phyloP scores from a whole-genome alignment of 805 yeast genomes.

The Zygoascus tannicola region DNA sequence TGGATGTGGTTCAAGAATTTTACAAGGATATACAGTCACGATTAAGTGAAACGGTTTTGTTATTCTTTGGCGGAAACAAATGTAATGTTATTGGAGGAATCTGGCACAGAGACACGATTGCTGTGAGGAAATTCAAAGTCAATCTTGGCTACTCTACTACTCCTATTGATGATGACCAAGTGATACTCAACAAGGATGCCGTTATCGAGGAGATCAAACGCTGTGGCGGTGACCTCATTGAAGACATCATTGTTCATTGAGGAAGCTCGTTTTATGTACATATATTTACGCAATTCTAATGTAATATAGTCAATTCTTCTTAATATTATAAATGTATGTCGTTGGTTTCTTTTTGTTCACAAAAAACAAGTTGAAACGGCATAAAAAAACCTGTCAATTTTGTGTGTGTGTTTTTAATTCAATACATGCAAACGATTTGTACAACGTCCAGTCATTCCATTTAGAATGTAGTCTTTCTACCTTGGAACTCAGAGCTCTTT shows the following conservation, averaged over 20 bases:
- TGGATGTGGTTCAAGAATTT: constrained; percentile 55
- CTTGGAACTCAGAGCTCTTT: constrained; percentile 49
- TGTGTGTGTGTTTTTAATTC: no score
- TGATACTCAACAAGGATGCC: constrained; percentile 60
- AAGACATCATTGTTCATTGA: constrained; percentile 12
- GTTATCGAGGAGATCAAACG: constrained; percentile 57
- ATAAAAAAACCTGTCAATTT: no score
- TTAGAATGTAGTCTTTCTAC: constrained; percentile 38
- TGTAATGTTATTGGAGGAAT: constrained; percentile 64
- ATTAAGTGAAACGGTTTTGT: constrained; percentile 58
- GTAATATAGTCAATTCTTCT: not conserved
- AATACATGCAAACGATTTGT: no score
- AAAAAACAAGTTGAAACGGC: no score
- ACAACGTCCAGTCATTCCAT: no score
- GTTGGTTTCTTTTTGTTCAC: no score
- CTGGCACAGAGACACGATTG: constrained; percentile 57
- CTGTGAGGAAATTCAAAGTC: constrained; percentile 64
- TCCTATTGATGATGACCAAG: constrained; percentile 45
- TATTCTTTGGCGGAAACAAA: constrained; percentile 43
- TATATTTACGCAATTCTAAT: no score
- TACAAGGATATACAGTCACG: constrained; percentile 51
- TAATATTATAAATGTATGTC: no score
- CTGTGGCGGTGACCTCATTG: constrained; percentile 32
- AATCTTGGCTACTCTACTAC: constrained; percentile 64
- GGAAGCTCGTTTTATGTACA: no score